phyloP scores from a whole-genome alignment of 306 rosid species.

The Rosa lucieae region DNA sequence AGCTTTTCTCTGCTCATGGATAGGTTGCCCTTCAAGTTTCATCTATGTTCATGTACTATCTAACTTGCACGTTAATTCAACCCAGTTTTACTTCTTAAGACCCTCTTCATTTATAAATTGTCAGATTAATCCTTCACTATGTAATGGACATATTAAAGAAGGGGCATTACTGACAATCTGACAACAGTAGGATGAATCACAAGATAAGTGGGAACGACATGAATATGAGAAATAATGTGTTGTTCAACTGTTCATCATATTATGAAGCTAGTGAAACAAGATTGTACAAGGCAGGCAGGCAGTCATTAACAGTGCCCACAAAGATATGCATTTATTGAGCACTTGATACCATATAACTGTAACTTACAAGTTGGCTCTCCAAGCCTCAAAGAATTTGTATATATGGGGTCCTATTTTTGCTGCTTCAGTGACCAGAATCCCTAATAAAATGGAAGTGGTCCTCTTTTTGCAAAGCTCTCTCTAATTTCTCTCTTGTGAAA shows the following conservation, averaged over 20 bases:
- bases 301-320: constrained; percentile 37
- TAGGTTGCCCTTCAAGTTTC: constrained; percentile 5
- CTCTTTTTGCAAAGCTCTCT: constrained; percentile 36
- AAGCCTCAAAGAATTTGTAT: constrained; percentile 73
- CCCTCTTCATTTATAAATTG: neutral
- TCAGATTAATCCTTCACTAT: neutral
- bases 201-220: constrained; percentile 18
- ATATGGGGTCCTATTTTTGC: constrained; percentile 44
- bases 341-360: constrained; percentile 65
- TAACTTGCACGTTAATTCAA: neutral
- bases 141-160: neutral
- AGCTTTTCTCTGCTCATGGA: neutral
- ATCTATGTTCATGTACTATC: neutral
- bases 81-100: neutral
- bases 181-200: neutral
- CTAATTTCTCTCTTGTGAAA: constrained; percentile 30
- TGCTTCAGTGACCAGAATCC: constrained; percentile 65
- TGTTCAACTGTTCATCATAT: constrained; percentile 13
- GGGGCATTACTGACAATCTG: neutral
- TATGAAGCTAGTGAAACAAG: constrained; percentile 24
- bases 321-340: constrained; percentile 48
- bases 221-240: constrained; percentile 10
- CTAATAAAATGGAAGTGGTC: constrained; percentile 67
- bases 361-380: constrained; percentile 63
- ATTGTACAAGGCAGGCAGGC: constrained; percentile 36